These are phyloP conservation scores for Microdochium nivale DNA, from an alignment of 2,329 filamentous ascomycete species.

Conservation along the genomic window DNA sequence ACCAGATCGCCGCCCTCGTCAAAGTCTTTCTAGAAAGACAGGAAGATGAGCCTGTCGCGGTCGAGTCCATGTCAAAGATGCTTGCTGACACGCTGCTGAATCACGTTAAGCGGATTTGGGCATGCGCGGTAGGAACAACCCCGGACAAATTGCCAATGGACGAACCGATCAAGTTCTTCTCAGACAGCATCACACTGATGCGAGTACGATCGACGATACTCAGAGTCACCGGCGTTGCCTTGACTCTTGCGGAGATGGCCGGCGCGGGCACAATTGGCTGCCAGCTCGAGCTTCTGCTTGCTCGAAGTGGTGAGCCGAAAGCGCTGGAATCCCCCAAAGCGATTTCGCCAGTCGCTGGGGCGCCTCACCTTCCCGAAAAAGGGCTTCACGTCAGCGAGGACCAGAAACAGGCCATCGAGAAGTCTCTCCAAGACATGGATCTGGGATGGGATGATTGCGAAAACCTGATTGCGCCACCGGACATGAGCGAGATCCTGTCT, in stretches of 20 bases:
- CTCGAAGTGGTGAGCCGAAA: neutral
- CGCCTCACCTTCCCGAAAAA: neutral
- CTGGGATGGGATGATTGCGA: neutral
- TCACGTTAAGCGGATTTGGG: neutral
- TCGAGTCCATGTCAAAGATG: neutral
- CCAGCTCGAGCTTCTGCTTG: neutral
- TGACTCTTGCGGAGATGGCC: neutral
- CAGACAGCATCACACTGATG: neutral
- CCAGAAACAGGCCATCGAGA: neutral
- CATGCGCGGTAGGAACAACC: neutral
- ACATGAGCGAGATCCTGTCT: neutral
- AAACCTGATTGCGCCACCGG: neutral
- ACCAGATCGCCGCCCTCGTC: neutral
- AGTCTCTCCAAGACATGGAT: neutral
- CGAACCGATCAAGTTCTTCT: neutral
- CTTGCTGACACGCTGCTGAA: neutral
- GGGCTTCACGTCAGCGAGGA: neutral
- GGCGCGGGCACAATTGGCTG: neutral
- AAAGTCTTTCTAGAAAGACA: neutral
- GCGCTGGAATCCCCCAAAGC: neutral
- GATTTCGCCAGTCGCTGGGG: neutral
- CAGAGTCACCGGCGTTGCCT: neutral
- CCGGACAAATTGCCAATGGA: neutral
- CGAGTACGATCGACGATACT: neutral
- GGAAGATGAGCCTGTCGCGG: neutral